Percentiles rank a stretch among this genome's conserved stretches.
Evolutionary conservation across 768 basidiomycete genomes (phyloP).

Genomic region (Tubosaeta sp.): DNA sequence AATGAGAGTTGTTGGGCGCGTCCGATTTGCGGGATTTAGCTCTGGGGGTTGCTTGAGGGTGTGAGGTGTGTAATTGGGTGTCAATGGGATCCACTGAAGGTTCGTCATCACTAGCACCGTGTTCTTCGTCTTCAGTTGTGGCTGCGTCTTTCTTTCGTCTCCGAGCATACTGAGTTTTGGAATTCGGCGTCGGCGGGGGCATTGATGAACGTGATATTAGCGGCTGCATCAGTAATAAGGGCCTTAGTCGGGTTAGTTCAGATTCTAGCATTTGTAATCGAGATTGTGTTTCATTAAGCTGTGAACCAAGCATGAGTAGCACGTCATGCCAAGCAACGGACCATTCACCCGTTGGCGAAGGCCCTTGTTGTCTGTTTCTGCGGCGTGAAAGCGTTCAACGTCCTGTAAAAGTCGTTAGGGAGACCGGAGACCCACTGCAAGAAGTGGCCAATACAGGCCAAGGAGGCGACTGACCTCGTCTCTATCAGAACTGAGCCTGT

Average conservation of each 20-base stretch:
- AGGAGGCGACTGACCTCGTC: constrained; percentile 40
- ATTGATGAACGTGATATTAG: constrained; percentile 24
- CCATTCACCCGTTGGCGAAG: constrained; percentile 56
- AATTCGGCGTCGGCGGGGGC: constrained; percentile 20
- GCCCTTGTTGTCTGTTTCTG: constrained; percentile 58
- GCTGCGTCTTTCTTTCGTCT: constrained; percentile 25
- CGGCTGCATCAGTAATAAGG: constrained; percentile 65
- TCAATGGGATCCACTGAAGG: constrained; percentile 14
- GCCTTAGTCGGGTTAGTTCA: constrained; percentile 62
- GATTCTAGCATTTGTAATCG: constrained; percentile 55
- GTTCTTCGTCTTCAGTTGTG: constrained; percentile 25
- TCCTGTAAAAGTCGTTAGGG: constrained; percentile 41
- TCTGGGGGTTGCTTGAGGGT: constrained; percentile 20
- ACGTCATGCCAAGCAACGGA: neutral
- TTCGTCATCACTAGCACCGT: constrained; percentile 25
- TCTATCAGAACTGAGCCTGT: constrained; percentile 31
- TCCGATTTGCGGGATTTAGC: constrained; percentile 22
- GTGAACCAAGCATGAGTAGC: constrained; percentile 9
- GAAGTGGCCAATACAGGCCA: neutral
- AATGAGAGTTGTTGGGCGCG: constrained; percentile 5
- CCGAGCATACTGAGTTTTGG: constrained; percentile 17
- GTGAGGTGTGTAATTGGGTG: constrained; percentile 12
- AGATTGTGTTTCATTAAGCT: constrained; percentile 58
- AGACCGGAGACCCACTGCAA: neutral
- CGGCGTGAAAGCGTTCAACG: constrained; percentile 45